Percentiles rank a stretch among this genome's conserved stretches.
These are phyloP conservation scores for Tetrastigma voinierianum DNA, from an alignment of 164 flowering plant genomes.

Conservation along the genomic window DNA sequence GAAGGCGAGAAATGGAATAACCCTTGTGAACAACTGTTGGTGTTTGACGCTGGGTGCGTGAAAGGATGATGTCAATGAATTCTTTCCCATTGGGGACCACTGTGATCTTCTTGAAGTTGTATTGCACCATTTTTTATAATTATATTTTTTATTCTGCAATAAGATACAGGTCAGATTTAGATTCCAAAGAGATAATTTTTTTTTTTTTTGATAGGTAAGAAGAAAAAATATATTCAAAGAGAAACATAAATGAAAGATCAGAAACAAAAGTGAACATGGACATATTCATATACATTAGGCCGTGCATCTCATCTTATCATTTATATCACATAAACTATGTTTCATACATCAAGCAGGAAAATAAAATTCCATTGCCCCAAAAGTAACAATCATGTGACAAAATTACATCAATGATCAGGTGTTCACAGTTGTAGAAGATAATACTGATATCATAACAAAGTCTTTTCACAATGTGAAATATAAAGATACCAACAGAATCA, in stretches of 20 bases:
- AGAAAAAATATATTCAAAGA: too few relatives aligned
- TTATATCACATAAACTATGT: neutral
- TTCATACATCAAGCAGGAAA: too few relatives aligned
- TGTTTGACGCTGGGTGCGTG: constrained; percentile 82
- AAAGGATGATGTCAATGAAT: constrained; percentile 76
- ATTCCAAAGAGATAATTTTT: too few relatives aligned
- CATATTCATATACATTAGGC: neutral
- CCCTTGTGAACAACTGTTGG: constrained; percentile 94
- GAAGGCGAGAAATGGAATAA: constrained; percentile 70
- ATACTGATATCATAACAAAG: too few relatives aligned
- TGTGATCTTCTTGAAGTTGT: constrained; percentile 88
- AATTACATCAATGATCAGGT: too few relatives aligned
- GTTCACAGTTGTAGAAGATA: too few relatives aligned
- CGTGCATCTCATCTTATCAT: neutral
- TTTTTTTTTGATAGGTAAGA: too few relatives aligned
- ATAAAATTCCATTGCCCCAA: too few relatives aligned
- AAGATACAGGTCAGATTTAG: neutral
- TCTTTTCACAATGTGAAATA: too few relatives aligned
- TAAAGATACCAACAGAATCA: too few relatives aligned
- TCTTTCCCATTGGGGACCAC: constrained; percentile 80
- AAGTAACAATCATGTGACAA: too few relatives aligned
- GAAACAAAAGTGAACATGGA: neutral
- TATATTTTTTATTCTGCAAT: neutral
- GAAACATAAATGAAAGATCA: neutral
- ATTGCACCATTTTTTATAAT: constrained; percentile 67